phyloP scores from a whole-genome alignment of 1,284 basidiomycete genomes.

The Farysia itapuensis region DNA sequence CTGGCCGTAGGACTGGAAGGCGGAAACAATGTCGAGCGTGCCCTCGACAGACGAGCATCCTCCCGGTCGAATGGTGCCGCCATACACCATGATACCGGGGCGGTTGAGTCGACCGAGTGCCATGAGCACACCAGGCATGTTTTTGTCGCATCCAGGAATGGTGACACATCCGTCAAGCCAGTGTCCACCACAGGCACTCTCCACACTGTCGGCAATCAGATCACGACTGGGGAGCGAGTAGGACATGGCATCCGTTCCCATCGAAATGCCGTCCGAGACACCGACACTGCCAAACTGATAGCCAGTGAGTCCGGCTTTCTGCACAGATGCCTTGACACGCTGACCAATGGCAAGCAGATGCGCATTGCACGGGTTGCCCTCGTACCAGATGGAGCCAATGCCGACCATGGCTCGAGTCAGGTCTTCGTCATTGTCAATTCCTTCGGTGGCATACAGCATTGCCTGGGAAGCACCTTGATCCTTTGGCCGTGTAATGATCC shows the following conservation, averaged over 20 bases:
- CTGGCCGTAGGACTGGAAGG: conserved; percentile 58
- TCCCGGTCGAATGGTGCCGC: conserved; percentile 58
- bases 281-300: conserved; percentile 59
- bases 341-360: conserved; percentile 55
- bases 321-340: conserved; percentile 48
- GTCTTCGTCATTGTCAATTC: conserved; percentile 54
- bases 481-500: conserved; percentile 56
- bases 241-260: conserved; percentile 58
- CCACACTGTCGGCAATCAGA: conserved; percentile 58
- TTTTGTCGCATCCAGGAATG: conserved; percentile 60
- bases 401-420: conserved; percentile 57
- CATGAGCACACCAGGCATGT: conserved; percentile 60
- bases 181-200: conserved; percentile 56
- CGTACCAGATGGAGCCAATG: conserved; percentile 58
- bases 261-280: conserved; percentile 58
- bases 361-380: conserved; percentile 59
- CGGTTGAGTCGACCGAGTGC: conserved; percentile 57
- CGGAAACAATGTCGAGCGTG: conserved; percentile 56
- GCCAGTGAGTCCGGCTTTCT: conserved; percentile 54
- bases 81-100: conserved; percentile 59
- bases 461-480: conserved; percentile 59
- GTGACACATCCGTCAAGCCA: conserved; percentile 58
- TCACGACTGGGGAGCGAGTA: conserved; percentile 58
- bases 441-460: conserved; percentile 58
- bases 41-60: conserved; percentile 41